phyloP scores from a whole-genome alignment of 108 stramenopile genomes.

The Skeletonema potamos region DNA sequence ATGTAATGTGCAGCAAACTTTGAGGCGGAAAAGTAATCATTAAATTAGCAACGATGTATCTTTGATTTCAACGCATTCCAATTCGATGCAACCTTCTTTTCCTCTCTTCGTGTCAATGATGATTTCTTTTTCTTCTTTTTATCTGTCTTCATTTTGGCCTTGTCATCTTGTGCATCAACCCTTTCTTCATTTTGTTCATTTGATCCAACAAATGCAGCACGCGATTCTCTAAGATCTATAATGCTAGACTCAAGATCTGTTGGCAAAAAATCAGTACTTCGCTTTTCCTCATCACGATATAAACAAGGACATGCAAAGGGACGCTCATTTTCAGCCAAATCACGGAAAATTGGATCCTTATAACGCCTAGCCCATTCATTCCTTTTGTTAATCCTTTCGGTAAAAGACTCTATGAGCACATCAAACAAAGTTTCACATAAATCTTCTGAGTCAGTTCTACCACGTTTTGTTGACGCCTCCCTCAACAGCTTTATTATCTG shows the following conservation, averaged over 20 bases:
- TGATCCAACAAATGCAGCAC: slow-evolving; percentile 27
- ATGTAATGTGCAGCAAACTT: slow-evolving; percentile 16
- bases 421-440: slow-evolving; percentile 52
- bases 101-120: slow-evolving; percentile 35
- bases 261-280: neutral
- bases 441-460: neutral
- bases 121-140: slow-evolving; percentile 10
- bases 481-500: slow-evolving; percentile 3
- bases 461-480: neutral
- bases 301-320: slow-evolving; percentile 24
- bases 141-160: slow-evolving; percentile 4
- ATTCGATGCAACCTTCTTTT: slow-evolving; percentile 35
- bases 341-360: slow-evolving; percentile 32
- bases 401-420: slow-evolving; percentile 44
- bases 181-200: neutral
- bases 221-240: slow-evolving; percentile 27
- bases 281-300: slow-evolving; percentile 7
- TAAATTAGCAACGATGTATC: slow-evolving; percentile 2
- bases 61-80: slow-evolving; percentile 32
- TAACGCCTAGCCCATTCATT: slow-evolving; percentile 30
- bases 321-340: slow-evolving; percentile 28
- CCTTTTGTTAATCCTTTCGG: slow-evolving; percentile 28
- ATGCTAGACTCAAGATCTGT: slow-evolving; percentile 26
- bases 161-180: neutral
- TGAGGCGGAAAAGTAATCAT: neutral